phyloP scores from a whole-genome alignment of 2,329 filamentous ascomycete species.

The Penicillium sp. region DNA sequence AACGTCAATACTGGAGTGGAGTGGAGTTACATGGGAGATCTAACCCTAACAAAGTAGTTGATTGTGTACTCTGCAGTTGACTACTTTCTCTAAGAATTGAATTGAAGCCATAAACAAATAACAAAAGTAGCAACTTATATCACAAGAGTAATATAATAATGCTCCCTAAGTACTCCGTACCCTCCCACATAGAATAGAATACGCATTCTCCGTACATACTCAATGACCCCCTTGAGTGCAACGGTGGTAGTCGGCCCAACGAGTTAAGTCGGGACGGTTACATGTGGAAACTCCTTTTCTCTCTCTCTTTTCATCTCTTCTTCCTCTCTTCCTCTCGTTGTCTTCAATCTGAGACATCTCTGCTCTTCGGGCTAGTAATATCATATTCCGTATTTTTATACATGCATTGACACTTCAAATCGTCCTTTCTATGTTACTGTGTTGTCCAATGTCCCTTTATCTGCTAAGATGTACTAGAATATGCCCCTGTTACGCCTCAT shows the following conservation, averaged over 20 bases:
- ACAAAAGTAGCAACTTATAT: too few relatives aligned
- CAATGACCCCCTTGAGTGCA: slow-evolving; percentile 30
- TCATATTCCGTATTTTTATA: neutral
- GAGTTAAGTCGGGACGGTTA: slow-evolving; percentile 21
- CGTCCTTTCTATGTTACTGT: neutral
- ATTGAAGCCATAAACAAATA: too few relatives aligned
- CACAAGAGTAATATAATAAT: too few relatives aligned
- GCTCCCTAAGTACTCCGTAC: too few relatives aligned
- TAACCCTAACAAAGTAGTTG: too few relatives aligned
- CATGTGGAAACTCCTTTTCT: slow-evolving; percentile 22
- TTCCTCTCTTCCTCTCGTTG: neutral
- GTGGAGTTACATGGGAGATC: neutral
- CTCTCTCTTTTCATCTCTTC: neutral
- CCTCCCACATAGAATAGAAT: neutral
- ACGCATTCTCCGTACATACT: slow-evolving; percentile 19
- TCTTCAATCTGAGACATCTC: slow-evolving; percentile 6
- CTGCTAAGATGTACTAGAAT: neutral
- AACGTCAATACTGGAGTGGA: neutral
- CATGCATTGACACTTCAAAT: neutral
- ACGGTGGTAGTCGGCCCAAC: slow-evolving; percentile 28
- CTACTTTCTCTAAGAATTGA: too few relatives aligned
- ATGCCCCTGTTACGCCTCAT: neutral
- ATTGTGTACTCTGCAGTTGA: too few relatives aligned
- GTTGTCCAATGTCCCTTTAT: too few relatives aligned
- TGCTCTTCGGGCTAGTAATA: neutral